phyloP scores from a whole-genome alignment of 1,284 basidiomycete genomes.

The Ganoderma resinaceum region DNA sequence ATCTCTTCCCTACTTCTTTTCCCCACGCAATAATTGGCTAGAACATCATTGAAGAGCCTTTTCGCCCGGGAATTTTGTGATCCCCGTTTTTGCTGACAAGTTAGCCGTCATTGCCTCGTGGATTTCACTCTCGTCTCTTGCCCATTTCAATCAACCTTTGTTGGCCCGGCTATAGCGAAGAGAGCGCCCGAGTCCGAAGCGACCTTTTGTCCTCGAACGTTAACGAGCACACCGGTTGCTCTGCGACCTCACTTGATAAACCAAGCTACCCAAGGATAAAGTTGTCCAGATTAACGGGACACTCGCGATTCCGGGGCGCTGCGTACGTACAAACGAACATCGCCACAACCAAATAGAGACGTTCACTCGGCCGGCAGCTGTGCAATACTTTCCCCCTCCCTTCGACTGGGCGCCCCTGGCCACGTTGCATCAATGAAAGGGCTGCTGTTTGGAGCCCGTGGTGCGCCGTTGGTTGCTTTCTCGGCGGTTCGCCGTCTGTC shows the following conservation, averaged over 20 bases:
- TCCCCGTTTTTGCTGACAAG: background rate
- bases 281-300: background rate
- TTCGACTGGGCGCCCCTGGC: slow-evolving; percentile 8
- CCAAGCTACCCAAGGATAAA: background rate
- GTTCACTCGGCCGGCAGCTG: background rate
- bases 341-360: slow-evolving; percentile 10
- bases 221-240: background rate
- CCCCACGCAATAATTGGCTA: background rate
- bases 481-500: background rate
- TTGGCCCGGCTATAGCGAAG: background rate
- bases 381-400: background rate
- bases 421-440: slow-evolving; percentile 21
- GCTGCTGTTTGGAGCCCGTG: background rate
- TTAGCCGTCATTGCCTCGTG: background rate
- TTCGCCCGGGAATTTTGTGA: background rate
- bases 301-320: slow-evolving; percentile 1
- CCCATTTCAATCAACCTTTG: background rate
- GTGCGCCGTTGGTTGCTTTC: background rate
- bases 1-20: background rate
- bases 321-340: slow-evolving; percentile 17
- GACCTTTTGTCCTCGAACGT: background rate
- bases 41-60: background rate
- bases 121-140: background rate
- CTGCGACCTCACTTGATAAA: background rate
- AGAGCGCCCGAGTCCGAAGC: background rate